These are phyloP conservation scores for Daldinia loculata DNA, from an alignment of 495 filamentous ascomycete genomes.

Conservation along the genomic window DNA sequence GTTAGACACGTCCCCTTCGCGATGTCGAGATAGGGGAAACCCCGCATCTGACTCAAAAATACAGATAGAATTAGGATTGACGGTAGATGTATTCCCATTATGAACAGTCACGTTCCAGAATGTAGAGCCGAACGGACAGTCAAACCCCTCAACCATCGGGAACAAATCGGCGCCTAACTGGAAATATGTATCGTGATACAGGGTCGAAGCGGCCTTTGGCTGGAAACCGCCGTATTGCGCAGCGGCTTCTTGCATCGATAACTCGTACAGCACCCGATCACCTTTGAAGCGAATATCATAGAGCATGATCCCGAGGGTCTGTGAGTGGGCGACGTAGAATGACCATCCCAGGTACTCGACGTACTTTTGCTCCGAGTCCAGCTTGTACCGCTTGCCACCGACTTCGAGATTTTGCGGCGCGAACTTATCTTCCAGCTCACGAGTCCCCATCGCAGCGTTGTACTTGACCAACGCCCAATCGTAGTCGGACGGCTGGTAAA, in stretches of 20 bases:
- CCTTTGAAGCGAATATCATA: slow-evolving; percentile 64
- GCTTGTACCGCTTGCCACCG: slow-evolving; percentile 52
- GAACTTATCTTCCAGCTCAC: slow-evolving; percentile 51
- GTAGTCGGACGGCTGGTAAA: slow-evolving; percentile 43
- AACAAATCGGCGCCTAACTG: slow-evolving; percentile 55
- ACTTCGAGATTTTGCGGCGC: slow-evolving; percentile 52
- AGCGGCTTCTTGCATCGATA: slow-evolving; percentile 63
- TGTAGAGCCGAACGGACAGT: slow-evolving; percentile 62
- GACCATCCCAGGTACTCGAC: slow-evolving; percentile 64
- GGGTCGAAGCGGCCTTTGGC: slow-evolving; percentile 54
- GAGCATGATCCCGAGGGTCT: slow-evolving; percentile 57
- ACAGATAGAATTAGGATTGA: slow-evolving; percentile 57
- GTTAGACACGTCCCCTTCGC: slow-evolving; percentile 44
- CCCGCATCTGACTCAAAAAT: slow-evolving; percentile 62
- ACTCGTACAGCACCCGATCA: slow-evolving; percentile 63
- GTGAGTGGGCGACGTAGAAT: slow-evolving; percentile 60
- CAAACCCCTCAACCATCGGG: slow-evolving; percentile 60
- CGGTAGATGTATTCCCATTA: slow-evolving; percentile 46
- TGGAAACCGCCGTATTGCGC: slow-evolving; percentile 63
- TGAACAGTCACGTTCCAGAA: slow-evolving; percentile 55
- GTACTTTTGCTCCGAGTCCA: slow-evolving; percentile 59
- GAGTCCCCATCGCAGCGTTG: slow-evolving; percentile 48
- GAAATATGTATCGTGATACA: slow-evolving; percentile 59
- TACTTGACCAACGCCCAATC: slow-evolving; percentile 48
- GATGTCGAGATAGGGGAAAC: slow-evolving; percentile 58